Base-by-base conservation (phyloP, 306 rosid genomes). In the Quercus alba region DNA sequence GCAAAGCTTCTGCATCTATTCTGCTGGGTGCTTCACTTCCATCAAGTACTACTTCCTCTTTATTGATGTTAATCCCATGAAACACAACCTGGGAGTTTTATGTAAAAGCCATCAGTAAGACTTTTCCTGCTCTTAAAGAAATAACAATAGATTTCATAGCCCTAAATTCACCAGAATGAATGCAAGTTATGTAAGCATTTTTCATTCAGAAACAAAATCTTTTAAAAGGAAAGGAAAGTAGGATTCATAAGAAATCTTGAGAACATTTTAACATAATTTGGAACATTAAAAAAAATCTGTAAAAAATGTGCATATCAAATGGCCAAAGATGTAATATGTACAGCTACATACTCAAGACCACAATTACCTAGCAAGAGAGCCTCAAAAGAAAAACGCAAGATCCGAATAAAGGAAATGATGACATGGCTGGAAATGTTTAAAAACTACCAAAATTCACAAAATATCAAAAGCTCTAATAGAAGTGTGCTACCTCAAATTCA, bases 21-120 rank as follows among this genome's bases (percentile, higher is more conserved):
- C 93, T 93, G 58, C 86, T 80, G 21, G 99, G 98, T 68, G 88
- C 99, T 49, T 95, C 99, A 88, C 99, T 95, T 74, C 99, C 99
- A 87, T 93, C 98, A 73, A 95, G 94, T 75, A 91, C 46, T 52
- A 93, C 79, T 79, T 91, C 97, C 76, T 88, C 89, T 80, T 89
- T 88, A 77, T 91, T 81, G 67, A 86, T 84, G 77, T 80, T 89
- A 73, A 95, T 88, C 70, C 99, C 99, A 80, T 87, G 99, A 88
- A 95, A 95, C 61, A 78, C 84, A 77, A 93, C 84, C 99, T 95
- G 80, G 64, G 78, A 83, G 76, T 73, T 72, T 62, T 18, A 33
- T 62, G 77, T 19, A 75, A 31, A 82, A 71, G 13, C 75, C 86
- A 77, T 52, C 62, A 41, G 18, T 6, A 28, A 26, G 30, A 71